Evolutionary conservation across 1,284 basidiomycete species (phyloP), one percentile per base, ranked within the genome.

Genomic region (Puccinia sorghi): DNA sequence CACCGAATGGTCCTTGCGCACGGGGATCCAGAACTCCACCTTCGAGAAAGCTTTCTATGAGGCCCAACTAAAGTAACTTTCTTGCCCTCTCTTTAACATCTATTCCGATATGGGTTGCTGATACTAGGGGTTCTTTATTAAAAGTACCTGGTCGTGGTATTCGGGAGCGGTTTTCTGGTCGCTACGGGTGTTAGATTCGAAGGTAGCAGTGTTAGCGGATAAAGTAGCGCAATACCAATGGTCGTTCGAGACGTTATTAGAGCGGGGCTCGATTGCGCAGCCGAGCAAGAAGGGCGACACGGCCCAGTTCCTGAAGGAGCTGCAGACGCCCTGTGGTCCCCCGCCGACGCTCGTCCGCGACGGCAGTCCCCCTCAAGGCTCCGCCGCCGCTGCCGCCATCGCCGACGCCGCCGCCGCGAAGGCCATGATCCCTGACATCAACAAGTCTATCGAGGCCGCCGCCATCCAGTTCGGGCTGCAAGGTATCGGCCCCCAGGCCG

Each of bases 1-100:
- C 52, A 83, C 83, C 48, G 78, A 79, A 25, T 75, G 77, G 80
- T 72, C 80, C 13, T 52, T 83, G 32, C 81, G 82, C 70, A 83
- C 83, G 0, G 83, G 82, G 7, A 81, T 84, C 72, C 82, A 83
- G 59, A 78, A 80, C 32, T 67, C 78, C 41, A 72, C 59, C 4
- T 84, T 83, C 80, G 82, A 83, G 72, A 67, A 72, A 50, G 25
- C 80, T 3, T 82, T 83, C 81, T 84, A 82, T 79, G 74, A 80
- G 27, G 75, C 80, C 41, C 83, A 83, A 59, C 69, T 82, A 20
- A 77, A 46, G 64, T 70, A 22, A 77, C n/a, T n/a, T n/a, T n/a
- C n/a, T n/a, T n/a, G 52, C 22, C n/a, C 57, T 43, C 25, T n/a
- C 7, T 43, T 56, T 7, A 8, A n/a, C 32, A 20, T 25, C 32